A percentile compares a stretch with the other conserved stretches of the same genome.
These are phyloP conservation scores for Tubosaeta brunneosetosa DNA, from an alignment of 768 basidiomycete species.

Conservation along the genomic window DNA sequence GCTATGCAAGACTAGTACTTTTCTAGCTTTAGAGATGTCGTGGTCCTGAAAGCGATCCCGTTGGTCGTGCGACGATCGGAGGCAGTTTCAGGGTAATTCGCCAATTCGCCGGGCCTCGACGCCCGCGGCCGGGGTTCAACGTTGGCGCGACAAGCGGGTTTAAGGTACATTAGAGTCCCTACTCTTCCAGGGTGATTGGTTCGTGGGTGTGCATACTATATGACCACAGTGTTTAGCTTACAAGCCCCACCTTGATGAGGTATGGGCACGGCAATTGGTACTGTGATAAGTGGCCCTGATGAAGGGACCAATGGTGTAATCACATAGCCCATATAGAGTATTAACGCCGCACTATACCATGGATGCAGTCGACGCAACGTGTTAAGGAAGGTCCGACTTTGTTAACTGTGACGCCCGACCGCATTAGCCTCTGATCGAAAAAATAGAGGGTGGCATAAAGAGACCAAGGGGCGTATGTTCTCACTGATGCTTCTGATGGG, in stretches of 20 bases:
- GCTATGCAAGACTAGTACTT: neutral
- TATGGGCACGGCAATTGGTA: neutral
- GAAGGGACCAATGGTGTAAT: neutral
- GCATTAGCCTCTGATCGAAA: neutral
- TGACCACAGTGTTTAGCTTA: neutral
- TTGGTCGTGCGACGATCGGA: neutral
- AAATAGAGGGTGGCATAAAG: neutral
- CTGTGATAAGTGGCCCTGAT: no score
- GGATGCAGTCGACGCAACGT: neutral
- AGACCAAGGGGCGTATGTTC: constrained; percentile 15
- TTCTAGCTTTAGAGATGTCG: neutral
- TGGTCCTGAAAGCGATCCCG: neutral
- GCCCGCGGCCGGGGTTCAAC: neutral
- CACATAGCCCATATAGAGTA: neutral
- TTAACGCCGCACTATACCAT: no score
- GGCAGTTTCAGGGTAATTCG: neutral
- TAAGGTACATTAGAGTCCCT: neutral
- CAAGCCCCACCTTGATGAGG: no score
- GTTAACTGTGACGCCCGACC: neutral
- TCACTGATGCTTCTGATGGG: constrained; percentile 12
- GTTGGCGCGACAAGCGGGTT: neutral
- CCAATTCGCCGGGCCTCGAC: neutral
- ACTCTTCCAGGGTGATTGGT: neutral
- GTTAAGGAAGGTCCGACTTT: neutral
- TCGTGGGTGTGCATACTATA: neutral